Evolutionary conservation across 176 grass and related monocot genomes (phyloP).

Genomic region (Lolium multiflorum): DNA sequence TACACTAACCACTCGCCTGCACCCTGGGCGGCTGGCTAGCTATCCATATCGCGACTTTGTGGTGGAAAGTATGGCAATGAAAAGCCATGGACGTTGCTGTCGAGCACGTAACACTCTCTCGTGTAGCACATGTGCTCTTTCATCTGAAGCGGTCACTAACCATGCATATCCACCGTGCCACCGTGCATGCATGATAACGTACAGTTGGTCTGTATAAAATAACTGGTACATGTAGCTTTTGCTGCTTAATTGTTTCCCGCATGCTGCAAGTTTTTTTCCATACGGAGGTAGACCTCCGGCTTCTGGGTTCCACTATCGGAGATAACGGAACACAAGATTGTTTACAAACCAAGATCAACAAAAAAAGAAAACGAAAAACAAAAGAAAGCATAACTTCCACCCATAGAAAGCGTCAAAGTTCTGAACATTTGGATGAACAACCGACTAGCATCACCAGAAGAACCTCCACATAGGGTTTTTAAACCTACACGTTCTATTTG

Average conservation of each 20-base stretch:
- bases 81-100: conserved; percentile 17
- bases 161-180: not conserved
- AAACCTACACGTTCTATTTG: no score
- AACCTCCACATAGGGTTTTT: no score
- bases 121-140: conserved; percentile 30
- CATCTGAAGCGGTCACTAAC: not conserved
- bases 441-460: no score
- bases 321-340: no score
- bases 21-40: not conserved
- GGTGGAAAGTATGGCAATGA: conserved; percentile 28
- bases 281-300: no score
- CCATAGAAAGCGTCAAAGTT: no score
- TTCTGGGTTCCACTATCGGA: no score
- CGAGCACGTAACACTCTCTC: not conserved
- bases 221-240: not conserved
- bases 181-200: not conserved
- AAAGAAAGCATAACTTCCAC: no score
- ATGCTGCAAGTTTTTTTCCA: not conserved
- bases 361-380: no score
- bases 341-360: no score
- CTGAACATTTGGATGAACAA: no score
- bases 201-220: not conserved
- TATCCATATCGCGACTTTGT: not conserved
- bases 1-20: conserved; percentile 24
- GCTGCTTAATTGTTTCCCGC: not conserved